Evolutionary conservation across 208 protist genomes (phyloP).

Genomic region (Wallacemonas collosoma): DNA sequence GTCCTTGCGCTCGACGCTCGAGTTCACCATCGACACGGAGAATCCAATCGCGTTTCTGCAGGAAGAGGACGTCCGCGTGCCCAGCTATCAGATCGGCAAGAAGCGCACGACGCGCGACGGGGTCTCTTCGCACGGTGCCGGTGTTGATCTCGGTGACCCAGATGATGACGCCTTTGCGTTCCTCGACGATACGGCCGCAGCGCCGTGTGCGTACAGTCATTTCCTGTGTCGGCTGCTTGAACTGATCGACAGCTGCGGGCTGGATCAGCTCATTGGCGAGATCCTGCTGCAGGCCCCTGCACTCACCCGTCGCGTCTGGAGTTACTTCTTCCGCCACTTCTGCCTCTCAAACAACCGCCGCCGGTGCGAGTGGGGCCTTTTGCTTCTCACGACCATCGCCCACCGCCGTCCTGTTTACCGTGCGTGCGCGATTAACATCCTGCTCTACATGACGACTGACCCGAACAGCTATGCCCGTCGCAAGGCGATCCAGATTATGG

Average conservation of each 20-base stretch:
- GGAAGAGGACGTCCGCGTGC: conserved; percentile 31
- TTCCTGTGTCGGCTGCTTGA: conserved; percentile 71
- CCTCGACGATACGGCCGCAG: conserved; percentile 49
- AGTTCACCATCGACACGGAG: conserved; percentile 60
- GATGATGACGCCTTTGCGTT: conserved; percentile 46
- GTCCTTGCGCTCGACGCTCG: conserved; percentile 17
- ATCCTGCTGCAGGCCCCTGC: conserved; percentile 68
- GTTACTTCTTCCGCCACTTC: conserved; percentile 66
- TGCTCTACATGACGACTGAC: conserved; percentile 57
- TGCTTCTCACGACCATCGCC: conserved; percentile 55
- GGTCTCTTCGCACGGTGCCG: background rate
- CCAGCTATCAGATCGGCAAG: conserved; percentile 17
- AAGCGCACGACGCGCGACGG: conserved; percentile 33
- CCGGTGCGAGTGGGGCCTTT: conserved; percentile 62
- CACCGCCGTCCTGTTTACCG: conserved; percentile 53
- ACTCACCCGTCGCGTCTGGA: conserved; percentile 71
- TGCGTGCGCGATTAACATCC: conserved; percentile 59
- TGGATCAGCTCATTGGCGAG: conserved; percentile 50
- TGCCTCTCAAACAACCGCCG: conserved; percentile 58
- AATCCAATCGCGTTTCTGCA: conserved; percentile 68
- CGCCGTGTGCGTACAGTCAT: conserved; percentile 70
- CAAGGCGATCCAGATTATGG: conserved; percentile 58
- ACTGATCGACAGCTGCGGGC: conserved; percentile 32
- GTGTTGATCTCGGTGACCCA: background rate
- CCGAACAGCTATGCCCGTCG: conserved; percentile 57